A percentile compares a stretch with the other conserved stretches of the same genome.
Evolutionary conservation across 2,329 filamentous ascomycete species (phyloP).

Genomic region (Lasiodiplodia citricola): DNA sequence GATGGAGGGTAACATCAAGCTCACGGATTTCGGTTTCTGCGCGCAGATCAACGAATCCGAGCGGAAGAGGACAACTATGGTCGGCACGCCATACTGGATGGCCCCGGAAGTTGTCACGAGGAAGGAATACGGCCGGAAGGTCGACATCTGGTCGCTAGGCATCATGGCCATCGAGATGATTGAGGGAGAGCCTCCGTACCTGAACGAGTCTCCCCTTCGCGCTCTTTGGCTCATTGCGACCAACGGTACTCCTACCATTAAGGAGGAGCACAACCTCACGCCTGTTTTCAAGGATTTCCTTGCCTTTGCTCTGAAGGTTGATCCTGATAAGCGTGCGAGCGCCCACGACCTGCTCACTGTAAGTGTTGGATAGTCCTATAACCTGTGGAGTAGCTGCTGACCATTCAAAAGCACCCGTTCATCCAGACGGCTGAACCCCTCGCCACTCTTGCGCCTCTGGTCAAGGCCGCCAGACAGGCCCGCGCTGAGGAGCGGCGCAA

Average conservation of each 20-base stretch:
- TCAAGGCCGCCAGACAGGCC: slow-evolving; percentile 82
- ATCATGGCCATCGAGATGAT: slow-evolving; percentile 99
- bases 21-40: slow-evolving; percentile 98
- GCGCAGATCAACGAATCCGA: slow-evolving; percentile 91
- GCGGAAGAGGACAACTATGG: slow-evolving; percentile 98
- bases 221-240: slow-evolving; percentile 96
- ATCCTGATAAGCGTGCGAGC: slow-evolving; percentile 94
- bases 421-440: slow-evolving; percentile 59
- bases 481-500: slow-evolving; percentile 74
- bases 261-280: slow-evolving; percentile 84
- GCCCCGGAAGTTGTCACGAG: slow-evolving; percentile 95
- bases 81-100: slow-evolving; percentile 99
- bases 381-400: background rate
- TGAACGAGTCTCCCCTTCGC: slow-evolving; percentile 91
- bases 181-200: slow-evolving; percentile 94
- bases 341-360: slow-evolving; percentile 93
- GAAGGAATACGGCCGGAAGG: slow-evolving; percentile 97
- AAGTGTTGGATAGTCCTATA: slow-evolving; percentile 44
- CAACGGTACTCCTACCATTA: slow-evolving; percentile 92
- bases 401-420: slow-evolving; percentile 49
- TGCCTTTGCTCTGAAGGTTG: slow-evolving; percentile 91
- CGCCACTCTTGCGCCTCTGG: slow-evolving; percentile 80
- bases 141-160: slow-evolving; percentile 97
- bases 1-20: slow-evolving; percentile 93
- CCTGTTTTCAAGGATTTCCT: slow-evolving; percentile 89